Percentiles rank a stretch among this genome's conserved stretches.
Conservation (phyloP, 495 filamentous ascomycete genomes). For the Penicillium pancosmium region DNA sequence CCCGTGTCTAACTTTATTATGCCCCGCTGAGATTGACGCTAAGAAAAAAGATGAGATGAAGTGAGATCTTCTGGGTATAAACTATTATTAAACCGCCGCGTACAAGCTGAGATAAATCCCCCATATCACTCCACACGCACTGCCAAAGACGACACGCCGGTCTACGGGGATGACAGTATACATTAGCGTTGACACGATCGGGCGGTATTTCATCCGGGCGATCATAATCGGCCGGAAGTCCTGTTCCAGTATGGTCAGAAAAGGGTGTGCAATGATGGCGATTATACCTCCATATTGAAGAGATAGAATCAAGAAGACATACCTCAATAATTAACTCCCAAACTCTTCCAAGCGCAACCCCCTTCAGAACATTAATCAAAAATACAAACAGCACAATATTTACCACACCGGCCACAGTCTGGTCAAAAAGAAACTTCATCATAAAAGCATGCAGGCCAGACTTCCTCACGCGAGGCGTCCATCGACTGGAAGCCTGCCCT, state of each 20-base stretch:
- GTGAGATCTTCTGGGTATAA: background rate
- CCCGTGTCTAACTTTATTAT: too few species aligned
- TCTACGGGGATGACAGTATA: slow-evolving; percentile 81
- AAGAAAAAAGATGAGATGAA: slow-evolving; percentile 1
- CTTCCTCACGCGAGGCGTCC: slow-evolving; percentile 25
- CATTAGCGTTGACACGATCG: slow-evolving; percentile 75
- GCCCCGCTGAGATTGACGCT: slow-evolving; percentile 1
- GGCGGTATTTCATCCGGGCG: slow-evolving; percentile 83
- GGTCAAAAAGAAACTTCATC: slow-evolving; percentile 83
- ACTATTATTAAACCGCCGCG: slow-evolving; percentile 44
- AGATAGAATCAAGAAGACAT: slow-evolving; percentile 12
- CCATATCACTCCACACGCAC: slow-evolving; percentile 82
- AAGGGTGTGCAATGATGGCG: too few species aligned
- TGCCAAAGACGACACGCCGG: slow-evolving; percentile 73
- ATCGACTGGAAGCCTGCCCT: slow-evolving; percentile 10
- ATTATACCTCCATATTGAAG: background rate
- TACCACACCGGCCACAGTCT: slow-evolving; percentile 70
- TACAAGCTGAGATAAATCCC: slow-evolving; percentile 81
- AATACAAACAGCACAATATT: slow-evolving; percentile 80
- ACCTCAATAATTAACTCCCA: slow-evolving; percentile 45
- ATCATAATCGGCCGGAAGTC: slow-evolving; percentile 72
- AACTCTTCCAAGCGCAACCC: slow-evolving; percentile 25
- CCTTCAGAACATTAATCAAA: slow-evolving; percentile 57
- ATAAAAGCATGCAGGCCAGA: slow-evolving; percentile 63
- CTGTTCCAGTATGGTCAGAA: slow-evolving; percentile 14